These are phyloP conservation scores for Conoideocrella luteorostrata DNA, from an alignment of 2,329 filamentous ascomycete genomes.

Conservation along the genomic window DNA sequence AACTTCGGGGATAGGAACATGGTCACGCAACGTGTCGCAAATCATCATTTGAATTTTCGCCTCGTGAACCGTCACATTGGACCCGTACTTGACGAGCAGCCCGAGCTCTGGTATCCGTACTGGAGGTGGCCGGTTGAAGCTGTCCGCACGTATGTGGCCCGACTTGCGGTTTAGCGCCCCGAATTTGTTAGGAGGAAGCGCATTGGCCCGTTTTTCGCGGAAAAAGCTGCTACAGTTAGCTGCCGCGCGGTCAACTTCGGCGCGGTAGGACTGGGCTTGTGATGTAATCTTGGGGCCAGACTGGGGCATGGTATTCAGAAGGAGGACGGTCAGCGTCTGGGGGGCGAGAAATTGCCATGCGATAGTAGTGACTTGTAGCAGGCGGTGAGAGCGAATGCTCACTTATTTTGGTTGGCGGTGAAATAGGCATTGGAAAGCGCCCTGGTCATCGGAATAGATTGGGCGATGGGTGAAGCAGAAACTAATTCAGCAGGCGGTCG, in stretches of 20 bases:
- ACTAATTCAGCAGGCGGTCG: no score
- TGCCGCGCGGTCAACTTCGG: neutral
- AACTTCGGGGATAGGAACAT: constrained; percentile 28
- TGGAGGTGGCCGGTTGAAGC: constrained; percentile 21
- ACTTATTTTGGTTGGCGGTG: no score
- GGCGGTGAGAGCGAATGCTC: no score
- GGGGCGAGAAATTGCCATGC: neutral
- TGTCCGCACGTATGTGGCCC: constrained; percentile 9
- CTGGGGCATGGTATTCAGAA: no score
- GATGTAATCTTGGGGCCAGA: neutral
- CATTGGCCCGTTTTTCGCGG: constrained; percentile 13
- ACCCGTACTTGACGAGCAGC: constrained; percentile 29
- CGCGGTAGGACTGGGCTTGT: neutral
- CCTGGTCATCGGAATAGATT: no score
- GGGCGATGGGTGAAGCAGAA: no score
- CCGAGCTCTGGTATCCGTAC: constrained; percentile 25
- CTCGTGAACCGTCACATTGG: constrained; percentile 22
- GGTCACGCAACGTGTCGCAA: constrained; percentile 17
- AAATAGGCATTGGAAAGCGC: no score
- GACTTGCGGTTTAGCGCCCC: constrained; percentile 20
- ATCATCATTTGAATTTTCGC: constrained; percentile 22
- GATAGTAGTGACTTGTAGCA: no score
- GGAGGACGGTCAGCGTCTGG: neutral
- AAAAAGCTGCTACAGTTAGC: constrained; percentile 15
- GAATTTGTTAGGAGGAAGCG: constrained; percentile 23